Evolutionary conservation across 2,329 filamentous ascomycete genomes (phyloP), one percentile per base, ranked within the genome.

Genomic region (Emergomyces orientalis): DNA sequence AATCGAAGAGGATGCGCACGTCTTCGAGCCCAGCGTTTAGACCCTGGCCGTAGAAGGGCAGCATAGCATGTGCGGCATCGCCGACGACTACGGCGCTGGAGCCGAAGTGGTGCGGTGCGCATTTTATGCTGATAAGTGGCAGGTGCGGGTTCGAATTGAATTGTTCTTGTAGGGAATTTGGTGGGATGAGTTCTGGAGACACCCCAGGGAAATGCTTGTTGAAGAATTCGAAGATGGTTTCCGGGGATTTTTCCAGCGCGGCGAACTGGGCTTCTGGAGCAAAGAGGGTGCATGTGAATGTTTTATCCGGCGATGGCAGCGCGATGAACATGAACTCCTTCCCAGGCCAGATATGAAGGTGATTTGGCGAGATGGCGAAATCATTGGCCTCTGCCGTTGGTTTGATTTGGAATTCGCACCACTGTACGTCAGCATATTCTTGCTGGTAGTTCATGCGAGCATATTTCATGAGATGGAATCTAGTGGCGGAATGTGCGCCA

Each of bases 311-410:
- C n/a, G 81, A 82, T 0, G 94, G 93, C 52, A 99, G 92, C 22
- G 94, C 95, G 71, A 99, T 99, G 77, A 99, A 99, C 95, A 99
- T 97, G 71, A 94, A 93, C 51, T 92, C 86, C 69, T 87, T 87
- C 39, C 90, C 91, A 0, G 94, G 94, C 94, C 94, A 99, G 72
- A 99, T 99, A 75, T 99, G 94, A 1, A 99, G 81, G 73, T 97
- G 92, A 70, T 97, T 90, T 1, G 91, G 91, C 0, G 91, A 94
- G 68, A 97, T 94, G 57, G 82, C 81, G 72, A 95, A 97, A 55
- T 81, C 78, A 27, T 80, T 79, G 1, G 47, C 47, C 32, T 71
- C 69, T 8, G 73, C 67, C 0, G 75, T 71, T 13, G 89, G 82
- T 25, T 84, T 80, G 65, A 99, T 91, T 59, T 86, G 86, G 72